Base-by-base conservation (phyloP, 768 basidiomycete species). In the Boletus tylopilopsis region DNA sequence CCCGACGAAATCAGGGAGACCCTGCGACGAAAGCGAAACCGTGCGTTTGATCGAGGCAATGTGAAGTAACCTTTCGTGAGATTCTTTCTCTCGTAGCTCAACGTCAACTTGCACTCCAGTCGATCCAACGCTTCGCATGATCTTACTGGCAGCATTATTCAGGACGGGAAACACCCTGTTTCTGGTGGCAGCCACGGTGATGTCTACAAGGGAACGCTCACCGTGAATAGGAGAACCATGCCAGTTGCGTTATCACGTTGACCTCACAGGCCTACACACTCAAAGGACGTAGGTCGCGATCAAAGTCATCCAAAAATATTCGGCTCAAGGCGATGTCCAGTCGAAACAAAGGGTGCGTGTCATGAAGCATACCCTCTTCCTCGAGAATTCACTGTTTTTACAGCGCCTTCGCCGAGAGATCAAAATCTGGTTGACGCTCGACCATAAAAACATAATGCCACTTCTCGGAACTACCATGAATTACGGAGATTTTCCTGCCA, bases 401-500 rank as follows among this genome's bases (percentile, higher is more conserved):
- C 18, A 64, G 61, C 56, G 59, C 16, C 58, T 63, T 40, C 56
- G 56, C 15, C 62, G 67, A 15, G 69, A 71, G 45, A 55, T 71
- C 29, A 44, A 46, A 9, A 47, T 68, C 6, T 71, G 69, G 69
- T 39, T 58, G 34, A 44, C 25, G n/a, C 60, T 71, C 11, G 39
- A 55, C 1, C 69, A 71, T 47, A 41, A 18, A 18, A 71, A 71
- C 24, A 40, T 71, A 6, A 27, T 71, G 18, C 64, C 64, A 16
- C 53, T 71, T 0, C 62, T 58, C 6, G 68, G 69, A 16, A 59
- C 55, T 10, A 52, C 61, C 19, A 46, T 19, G 1, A 62, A 47
- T 27, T 71, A 62, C 46, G 71, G 71, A 2, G 60, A 57, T 4
- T 62, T 64, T 42, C 38, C 51, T 4, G 67, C 70, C 2, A 68